Percentiles rank a stretch among this genome's conserved stretches.
Conservation (phyloP, 805 yeast species). For the Sugiyamaella smithiae region DNA sequence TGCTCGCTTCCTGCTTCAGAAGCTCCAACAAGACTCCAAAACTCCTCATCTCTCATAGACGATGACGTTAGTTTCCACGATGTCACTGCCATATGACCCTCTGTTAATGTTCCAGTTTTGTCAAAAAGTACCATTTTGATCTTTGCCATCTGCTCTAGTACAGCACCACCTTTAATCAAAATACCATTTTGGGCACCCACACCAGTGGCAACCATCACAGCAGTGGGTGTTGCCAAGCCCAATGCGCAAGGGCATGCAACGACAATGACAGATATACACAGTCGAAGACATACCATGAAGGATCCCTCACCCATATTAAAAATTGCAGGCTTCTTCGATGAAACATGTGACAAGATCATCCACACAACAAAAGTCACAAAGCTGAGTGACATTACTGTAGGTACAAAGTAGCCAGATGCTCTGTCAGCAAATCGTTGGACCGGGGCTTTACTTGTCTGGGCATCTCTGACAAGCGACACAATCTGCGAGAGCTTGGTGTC, state of each 20-base stretch:
- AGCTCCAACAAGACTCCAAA: conserved; percentile 56
- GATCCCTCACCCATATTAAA: conserved; percentile 53
- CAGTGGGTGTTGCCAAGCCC: conserved; percentile 97
- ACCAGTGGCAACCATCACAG: conserved; percentile 98
- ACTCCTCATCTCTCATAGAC: conserved; percentile 29
- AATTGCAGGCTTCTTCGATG: conserved; percentile 42
- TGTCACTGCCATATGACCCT: conserved; percentile 64
- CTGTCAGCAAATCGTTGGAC: conserved; percentile 86
- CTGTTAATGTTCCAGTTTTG: conserved; percentile 93
- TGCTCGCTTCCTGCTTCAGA: conserved; percentile 78
- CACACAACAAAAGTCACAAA: conserved; percentile 63
- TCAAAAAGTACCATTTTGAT: conserved; percentile 76
- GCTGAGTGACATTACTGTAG: conserved; percentile 62
- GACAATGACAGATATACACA: conserved; percentile 88
- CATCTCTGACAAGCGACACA: conserved; percentile 79
- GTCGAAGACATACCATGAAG: conserved; percentile 64
- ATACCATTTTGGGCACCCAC: conserved; percentile 90
- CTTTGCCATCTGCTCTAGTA: conserved; percentile 68
- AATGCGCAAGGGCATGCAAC: conserved; percentile 99
- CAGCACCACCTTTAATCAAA: conserved; percentile 88
- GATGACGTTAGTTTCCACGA: background rate
- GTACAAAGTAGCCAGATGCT: conserved; percentile 83
- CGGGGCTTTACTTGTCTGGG: conserved; percentile 87
- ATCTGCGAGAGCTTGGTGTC: conserved; percentile 86
- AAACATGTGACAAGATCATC: conserved; percentile 43